These are phyloP conservation scores for Teunomyces tritomae DNA, from an alignment of 805 yeast species.

Conservation along the genomic window DNA sequence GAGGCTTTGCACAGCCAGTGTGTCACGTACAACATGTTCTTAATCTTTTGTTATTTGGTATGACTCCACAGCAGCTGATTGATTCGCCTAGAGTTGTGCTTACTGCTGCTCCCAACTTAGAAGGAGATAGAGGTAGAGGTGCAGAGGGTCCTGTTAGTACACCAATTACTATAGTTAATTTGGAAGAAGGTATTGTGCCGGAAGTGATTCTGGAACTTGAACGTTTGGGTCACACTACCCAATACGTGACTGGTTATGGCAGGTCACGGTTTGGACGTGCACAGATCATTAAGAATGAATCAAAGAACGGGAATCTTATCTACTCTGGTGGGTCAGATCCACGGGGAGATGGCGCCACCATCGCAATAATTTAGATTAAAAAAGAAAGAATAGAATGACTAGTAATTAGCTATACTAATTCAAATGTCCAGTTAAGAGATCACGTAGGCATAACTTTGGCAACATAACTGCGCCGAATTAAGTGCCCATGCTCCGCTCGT, in stretches of 20 bases:
- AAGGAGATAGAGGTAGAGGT: constrained; percentile 53
- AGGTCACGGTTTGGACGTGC: constrained; percentile 63
- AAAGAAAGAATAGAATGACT: too few relatives aligned
- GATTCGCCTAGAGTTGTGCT: constrained; percentile 75
- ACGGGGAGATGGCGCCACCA: constrained; percentile 85
- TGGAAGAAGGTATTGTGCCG: constrained; percentile 63
- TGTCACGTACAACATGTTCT: constrained; percentile 78
- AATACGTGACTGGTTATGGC: constrained; percentile 37
- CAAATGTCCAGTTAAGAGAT: neutral
- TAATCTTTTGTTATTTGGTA: constrained; percentile 59
- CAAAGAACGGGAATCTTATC: constrained; percentile 41
- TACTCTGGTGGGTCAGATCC: constrained; percentile 73
- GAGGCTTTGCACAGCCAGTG: constrained; percentile 84
- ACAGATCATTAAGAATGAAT: constrained; percentile 59
- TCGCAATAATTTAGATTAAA: constrained; percentile 39
- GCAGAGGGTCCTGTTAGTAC: constrained; percentile 64
- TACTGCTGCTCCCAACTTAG: constrained; percentile 46
- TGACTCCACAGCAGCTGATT: constrained; percentile 69
- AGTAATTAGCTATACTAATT: too few relatives aligned
- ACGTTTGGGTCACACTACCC: constrained; percentile 57
- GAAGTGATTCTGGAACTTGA: constrained; percentile 46
- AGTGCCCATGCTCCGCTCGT: too few relatives aligned
- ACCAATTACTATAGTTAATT: constrained; percentile 53
- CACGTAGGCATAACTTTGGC: neutral
- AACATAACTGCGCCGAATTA: too few relatives aligned